phyloP scores from a whole-genome alignment of 805 yeast genomes.

The Ogataea siamensis region DNA sequence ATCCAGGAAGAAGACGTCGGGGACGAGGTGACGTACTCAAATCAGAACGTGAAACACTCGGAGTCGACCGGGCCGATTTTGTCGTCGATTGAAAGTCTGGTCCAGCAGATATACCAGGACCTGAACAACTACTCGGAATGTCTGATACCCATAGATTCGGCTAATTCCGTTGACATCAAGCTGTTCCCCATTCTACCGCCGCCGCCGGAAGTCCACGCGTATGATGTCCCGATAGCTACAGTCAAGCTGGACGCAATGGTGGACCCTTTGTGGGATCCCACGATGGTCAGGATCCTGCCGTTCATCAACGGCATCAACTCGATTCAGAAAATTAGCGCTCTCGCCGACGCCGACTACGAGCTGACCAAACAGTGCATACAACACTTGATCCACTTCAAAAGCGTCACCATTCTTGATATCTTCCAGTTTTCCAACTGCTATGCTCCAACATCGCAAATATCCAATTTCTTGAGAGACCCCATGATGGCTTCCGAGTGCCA shows the following conservation, averaged over 20 bases:
- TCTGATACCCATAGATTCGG: conserved; percentile 85
- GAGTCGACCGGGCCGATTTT: conserved; percentile 25
- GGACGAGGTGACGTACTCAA: conserved; percentile 24
- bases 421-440: conserved; percentile 88
- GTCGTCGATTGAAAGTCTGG: conserved; percentile 64
- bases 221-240: conserved; percentile 89
- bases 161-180: conserved; percentile 89
- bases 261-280: conserved; percentile 96
- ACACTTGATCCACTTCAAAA: conserved; percentile 85
- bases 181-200: conserved; percentile 86
- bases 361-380: conserved; percentile 85
- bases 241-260: conserved; percentile 69
- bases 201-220: conserved; percentile 71
- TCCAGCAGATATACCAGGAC: conserved; percentile 92
- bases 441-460: conserved; percentile 81
- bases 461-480: conserved; percentile 60
- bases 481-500: conserved; percentile 81
- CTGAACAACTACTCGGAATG: conserved; percentile 95
- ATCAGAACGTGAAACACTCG: conserved; percentile 25
- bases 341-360: conserved; percentile 77
- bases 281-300: conserved; percentile 85
- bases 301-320: conserved; percentile 87
- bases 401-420: conserved; percentile 78
- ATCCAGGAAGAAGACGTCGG: conserved; percentile 32
- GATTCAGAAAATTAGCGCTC: conserved; percentile 66